These are phyloP conservation scores for Whalleya microplaca DNA, from an alignment of 2,329 filamentous ascomycete genomes.

Conservation along the genomic window DNA sequence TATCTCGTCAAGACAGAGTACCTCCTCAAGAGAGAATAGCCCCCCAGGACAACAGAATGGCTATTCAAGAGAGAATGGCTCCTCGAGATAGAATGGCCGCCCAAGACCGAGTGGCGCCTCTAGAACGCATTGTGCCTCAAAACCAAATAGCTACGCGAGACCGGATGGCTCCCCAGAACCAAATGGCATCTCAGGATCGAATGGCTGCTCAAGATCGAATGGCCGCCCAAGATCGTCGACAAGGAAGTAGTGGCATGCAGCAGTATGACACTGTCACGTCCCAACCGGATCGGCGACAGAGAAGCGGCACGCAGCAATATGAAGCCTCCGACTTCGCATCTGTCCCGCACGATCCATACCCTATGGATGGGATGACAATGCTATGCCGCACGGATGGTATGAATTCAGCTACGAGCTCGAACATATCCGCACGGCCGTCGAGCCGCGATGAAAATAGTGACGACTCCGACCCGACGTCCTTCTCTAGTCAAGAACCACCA, in stretches of 20 bases:
- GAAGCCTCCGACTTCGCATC: slow-evolving; percentile 65
- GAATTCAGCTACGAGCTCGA: slow-evolving; percentile 56
- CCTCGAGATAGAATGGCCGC: background rate
- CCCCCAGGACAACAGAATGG: background rate
- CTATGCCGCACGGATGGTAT: slow-evolving; percentile 74
- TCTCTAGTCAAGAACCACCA: slow-evolving; percentile 81
- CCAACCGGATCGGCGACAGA: slow-evolving; percentile 32
- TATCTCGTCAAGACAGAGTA: background rate
- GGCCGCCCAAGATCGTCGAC: slow-evolving; percentile 15
- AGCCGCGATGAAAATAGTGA: slow-evolving; percentile 91
- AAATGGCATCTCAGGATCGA: background rate
- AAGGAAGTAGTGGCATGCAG: slow-evolving; percentile 13
- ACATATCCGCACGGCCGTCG: slow-evolving; percentile 68
- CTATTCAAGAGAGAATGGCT: background rate
- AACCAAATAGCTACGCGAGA: background rate
- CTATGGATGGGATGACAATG: slow-evolving; percentile 96
- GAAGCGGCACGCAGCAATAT: slow-evolving; percentile 38
- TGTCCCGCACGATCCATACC: slow-evolving; percentile 91
- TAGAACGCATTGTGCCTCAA: background rate
- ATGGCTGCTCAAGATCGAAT: slow-evolving; percentile 15
- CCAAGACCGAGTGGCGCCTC: background rate
- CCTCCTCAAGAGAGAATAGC: background rate
- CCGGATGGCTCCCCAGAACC: background rate
- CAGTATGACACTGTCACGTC: slow-evolving; percentile 6
- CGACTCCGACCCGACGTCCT: slow-evolving; percentile 84